Percentiles rank a stretch among this genome's conserved stretches.
phyloP scores from a whole-genome alignment of 805 yeast genomes.

The Wickerhamiella parazyma region DNA sequence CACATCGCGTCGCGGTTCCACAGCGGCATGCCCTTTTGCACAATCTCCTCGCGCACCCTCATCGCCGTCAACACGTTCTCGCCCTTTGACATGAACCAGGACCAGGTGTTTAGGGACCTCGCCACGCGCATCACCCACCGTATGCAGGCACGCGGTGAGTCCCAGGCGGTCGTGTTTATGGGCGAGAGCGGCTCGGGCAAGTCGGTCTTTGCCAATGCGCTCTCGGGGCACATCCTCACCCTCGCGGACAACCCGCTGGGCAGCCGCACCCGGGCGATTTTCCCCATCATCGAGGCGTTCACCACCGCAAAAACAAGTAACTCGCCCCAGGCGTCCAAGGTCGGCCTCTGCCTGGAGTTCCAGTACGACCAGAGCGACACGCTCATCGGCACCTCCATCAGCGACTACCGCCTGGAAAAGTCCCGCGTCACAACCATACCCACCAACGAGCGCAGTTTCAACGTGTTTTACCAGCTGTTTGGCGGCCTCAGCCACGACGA shows the following conservation, averaged over 20 bases:
- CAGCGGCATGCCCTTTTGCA: conserved; percentile 30
- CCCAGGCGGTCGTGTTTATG: conserved; percentile 28
- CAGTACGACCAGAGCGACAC: conserved; percentile 35
- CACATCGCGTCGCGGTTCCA: conserved; percentile 32
- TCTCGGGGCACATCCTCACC: conserved; percentile 23
- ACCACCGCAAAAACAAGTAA: conserved; percentile 29
- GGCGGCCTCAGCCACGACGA: conserved; percentile 35
- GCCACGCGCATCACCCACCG: conserved; percentile 29
- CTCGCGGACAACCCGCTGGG: conserved; percentile 28
- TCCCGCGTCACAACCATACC: conserved; percentile 40
- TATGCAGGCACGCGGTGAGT: conserved; percentile 26
- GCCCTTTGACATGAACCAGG: conserved; percentile 27
- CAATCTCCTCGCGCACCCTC: conserved; percentile 28
- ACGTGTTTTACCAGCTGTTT: conserved; percentile 43
- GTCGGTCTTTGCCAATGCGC: conserved; percentile 25
- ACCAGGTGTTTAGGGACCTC: conserved; percentile 26
- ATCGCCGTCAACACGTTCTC: conserved; percentile 29
- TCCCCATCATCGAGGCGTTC: conserved; percentile 27
- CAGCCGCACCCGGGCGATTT: conserved; percentile 24
- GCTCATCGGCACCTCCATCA: conserved; percentile 40
- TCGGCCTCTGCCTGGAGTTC: conserved; percentile 42
- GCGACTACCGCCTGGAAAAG: conserved; percentile 43
- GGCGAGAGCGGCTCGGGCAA: conserved; percentile 32
- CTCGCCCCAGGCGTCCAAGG: conserved; percentile 32
- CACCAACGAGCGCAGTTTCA: conserved; percentile 42